phyloP scores from a whole-genome alignment of 371 early-diverging fungal species.

The Apophysomyces variabilis region DNA sequence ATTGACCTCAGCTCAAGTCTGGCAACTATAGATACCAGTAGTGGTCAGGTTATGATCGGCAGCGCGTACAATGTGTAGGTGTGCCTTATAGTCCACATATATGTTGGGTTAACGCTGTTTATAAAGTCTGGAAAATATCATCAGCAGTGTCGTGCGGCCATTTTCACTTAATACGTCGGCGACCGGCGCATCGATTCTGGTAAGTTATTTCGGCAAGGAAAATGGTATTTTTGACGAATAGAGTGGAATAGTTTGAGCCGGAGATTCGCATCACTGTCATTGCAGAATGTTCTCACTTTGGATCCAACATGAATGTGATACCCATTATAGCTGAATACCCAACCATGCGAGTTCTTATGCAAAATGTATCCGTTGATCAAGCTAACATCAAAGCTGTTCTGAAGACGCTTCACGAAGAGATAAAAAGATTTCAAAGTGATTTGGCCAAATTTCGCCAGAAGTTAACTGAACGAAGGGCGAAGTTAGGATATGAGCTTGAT shows the following conservation, averaged over 20 bases:
- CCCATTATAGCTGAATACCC: conserved; percentile 62
- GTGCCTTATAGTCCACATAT: background rate
- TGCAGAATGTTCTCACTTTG: conserved; percentile 74
- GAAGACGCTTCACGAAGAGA: conserved; percentile 52
- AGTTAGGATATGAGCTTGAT: conserved; percentile 56
- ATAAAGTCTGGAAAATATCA: conserved; percentile 30
- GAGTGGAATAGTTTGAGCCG: conserved; percentile 51
- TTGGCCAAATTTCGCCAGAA: conserved; percentile 61
- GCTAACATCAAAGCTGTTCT: conserved; percentile 54
- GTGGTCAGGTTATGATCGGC: conserved; percentile 57
- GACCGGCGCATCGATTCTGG: conserved; percentile 5
- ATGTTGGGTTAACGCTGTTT: background rate
- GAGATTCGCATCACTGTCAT: conserved; percentile 74
- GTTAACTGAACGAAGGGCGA: conserved; percentile 39
- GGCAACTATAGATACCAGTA: conserved; percentile 63
- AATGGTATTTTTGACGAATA: background rate
- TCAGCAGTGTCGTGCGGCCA: conserved; percentile 38
- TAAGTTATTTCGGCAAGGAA: conserved; percentile 3
- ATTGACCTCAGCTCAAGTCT: conserved; percentile 76
- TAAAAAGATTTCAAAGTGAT: conserved; percentile 64
- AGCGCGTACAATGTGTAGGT: conserved; percentile 59
- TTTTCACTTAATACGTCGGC: conserved; percentile 29
- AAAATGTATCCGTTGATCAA: conserved; percentile 59
- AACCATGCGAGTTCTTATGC: conserved; percentile 70
- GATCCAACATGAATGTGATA: conserved; percentile 63